A percentile compares a stretch with the other conserved stretches of the same genome.
These are phyloP conservation scores for Aspergillus haitiensis DNA, from an alignment of 495 filamentous ascomycete genomes.

Conservation along the genomic window DNA sequence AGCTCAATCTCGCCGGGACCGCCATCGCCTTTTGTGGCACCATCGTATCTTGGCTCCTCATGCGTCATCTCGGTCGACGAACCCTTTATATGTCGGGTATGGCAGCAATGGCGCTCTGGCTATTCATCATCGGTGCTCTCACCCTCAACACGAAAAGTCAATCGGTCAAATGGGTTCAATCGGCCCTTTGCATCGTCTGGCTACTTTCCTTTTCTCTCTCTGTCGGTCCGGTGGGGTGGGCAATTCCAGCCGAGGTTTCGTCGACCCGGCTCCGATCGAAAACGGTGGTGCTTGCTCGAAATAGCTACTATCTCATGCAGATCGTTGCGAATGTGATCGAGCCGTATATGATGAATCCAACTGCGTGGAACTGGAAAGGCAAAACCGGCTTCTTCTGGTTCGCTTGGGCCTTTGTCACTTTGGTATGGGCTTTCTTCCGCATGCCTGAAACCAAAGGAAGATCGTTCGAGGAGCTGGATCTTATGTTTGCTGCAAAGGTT, in stretches of 20 bases:
- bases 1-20: conserved; percentile 64
- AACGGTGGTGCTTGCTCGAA: conserved; percentile 62
- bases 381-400: conserved; percentile 69
- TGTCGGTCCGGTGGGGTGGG: conserved; percentile 62
- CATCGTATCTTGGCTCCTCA: conserved; percentile 62
- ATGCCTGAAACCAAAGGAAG: conserved; percentile 61
- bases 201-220: conserved; percentile 57
- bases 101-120: conserved; percentile 45
- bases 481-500: conserved; percentile 50
- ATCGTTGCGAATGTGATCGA: conserved; percentile 63
- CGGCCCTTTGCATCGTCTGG: conserved; percentile 56
- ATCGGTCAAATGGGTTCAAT: conserved; percentile 49
- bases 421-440: conserved; percentile 52
- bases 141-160: conserved; percentile 47
- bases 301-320: conserved; percentile 54
- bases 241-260: conserved; percentile 61
- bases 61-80: conserved; percentile 56
- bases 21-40: conserved; percentile 66
- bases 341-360: conserved; percentile 65
- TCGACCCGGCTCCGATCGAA: conserved; percentile 59
- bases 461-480: conserved; percentile 60
- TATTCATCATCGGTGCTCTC: conserved; percentile 59
- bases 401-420: conserved; percentile 44
- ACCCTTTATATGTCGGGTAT: conserved; percentile 55
- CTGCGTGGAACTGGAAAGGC: conserved; percentile 59